Conservation (phyloP, 208 protist species). For the Acanthamoeba lenticulata region DNA sequence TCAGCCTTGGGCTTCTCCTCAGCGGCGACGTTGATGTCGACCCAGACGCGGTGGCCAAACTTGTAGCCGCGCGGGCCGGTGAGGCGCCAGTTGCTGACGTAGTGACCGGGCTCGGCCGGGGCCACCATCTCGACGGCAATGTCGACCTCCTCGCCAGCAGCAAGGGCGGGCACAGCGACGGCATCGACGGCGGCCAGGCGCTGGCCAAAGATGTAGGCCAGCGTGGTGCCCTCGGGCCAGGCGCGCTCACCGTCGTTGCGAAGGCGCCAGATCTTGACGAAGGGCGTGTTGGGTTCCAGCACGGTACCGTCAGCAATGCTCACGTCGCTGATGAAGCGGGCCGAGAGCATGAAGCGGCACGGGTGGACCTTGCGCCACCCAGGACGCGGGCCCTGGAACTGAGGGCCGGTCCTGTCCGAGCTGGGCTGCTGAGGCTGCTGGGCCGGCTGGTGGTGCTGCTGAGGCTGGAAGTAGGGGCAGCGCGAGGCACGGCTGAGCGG, state of each 20-base stretch:
- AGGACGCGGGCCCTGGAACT: not conserved
- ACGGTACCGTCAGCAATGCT: constrained; percentile 69
- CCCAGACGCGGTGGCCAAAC: constrained; percentile 13
- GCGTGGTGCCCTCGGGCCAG: constrained; percentile 59
- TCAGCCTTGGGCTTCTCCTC: not conserved
- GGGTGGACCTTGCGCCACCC: not conserved
- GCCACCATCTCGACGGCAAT: not conserved
- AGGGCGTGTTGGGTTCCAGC: constrained; percentile 8
- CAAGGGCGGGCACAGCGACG: not conserved
- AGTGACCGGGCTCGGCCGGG: not conserved
- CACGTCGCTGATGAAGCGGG: constrained; percentile 74
- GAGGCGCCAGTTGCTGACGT: constrained; percentile 21
- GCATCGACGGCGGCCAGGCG: not conserved
- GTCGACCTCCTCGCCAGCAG: constrained; percentile 37
- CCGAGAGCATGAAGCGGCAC: not conserved
- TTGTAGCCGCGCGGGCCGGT: not conserved
- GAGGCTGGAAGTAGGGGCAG: constrained; percentile 9
- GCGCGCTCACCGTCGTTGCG: constrained; percentile 68
- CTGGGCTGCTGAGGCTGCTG: not conserved
- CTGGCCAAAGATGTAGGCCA: constrained; percentile 59
- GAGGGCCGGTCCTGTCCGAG: not conserved
- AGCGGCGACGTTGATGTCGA: not conserved
- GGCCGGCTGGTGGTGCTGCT: not conserved
- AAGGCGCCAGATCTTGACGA: constrained; percentile 76
- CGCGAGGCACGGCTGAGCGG: not conserved